phyloP scores from a whole-genome alignment of 2,329 filamentous ascomycete genomes.

The Xylariaceae sp. region DNA sequence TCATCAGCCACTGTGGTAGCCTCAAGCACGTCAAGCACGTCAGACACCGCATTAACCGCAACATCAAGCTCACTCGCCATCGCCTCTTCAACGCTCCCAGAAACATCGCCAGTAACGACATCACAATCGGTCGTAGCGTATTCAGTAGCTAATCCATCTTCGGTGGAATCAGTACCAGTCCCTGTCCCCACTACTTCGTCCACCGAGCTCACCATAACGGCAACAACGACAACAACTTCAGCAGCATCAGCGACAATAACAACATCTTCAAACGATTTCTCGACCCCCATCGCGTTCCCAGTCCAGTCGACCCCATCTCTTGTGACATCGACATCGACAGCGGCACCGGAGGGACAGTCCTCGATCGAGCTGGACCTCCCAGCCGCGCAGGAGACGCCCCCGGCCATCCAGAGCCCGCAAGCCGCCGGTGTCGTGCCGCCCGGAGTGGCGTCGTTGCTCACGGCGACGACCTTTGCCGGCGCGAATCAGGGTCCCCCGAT shows the following conservation, averaged over 20 bases:
- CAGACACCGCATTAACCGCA: constrained; percentile 1
- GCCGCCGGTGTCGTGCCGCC: constrained; percentile 13
- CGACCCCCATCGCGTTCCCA: constrained; percentile 20
- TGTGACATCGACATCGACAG: constrained; percentile 6
- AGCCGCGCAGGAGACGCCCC: constrained; percentile 14
- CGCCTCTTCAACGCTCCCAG: not conserved
- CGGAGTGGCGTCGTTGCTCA: constrained; percentile 13
- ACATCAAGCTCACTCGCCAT: not conserved
- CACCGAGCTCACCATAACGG: not conserved
- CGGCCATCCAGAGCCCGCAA: constrained; percentile 12
- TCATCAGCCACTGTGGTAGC: constrained; percentile 10
- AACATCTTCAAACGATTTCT: constrained; percentile 10
- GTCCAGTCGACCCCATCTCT: constrained; percentile 7
- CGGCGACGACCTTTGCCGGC: constrained; percentile 22
- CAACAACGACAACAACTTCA: not conserved
- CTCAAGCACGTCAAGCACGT: constrained; percentile 8
- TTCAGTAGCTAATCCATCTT: not conserved
- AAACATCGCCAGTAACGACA: not conserved
- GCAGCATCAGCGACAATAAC: not conserved
- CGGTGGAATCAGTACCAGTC: not conserved
- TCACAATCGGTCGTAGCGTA: no score
- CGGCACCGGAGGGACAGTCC: constrained; percentile 9
- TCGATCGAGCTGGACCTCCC: constrained; percentile 18
- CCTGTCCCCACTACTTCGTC: not conserved
- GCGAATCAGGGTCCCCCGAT: constrained; percentile 26